Evolutionary conservation across 163 green algal genomes (phyloP).

Genomic region (Volvox carteri): DNA sequence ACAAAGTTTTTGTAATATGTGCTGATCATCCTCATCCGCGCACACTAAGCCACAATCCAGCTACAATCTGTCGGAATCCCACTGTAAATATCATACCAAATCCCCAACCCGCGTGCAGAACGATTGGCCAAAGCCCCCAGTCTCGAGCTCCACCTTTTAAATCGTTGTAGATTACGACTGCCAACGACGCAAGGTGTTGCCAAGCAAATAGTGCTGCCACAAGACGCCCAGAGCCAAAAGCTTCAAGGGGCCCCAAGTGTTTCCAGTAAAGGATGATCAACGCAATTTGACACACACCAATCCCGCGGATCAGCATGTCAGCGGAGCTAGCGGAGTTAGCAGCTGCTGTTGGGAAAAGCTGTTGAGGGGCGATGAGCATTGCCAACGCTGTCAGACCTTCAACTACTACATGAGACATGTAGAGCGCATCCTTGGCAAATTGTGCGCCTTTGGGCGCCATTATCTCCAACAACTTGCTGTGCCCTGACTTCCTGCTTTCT

Average conservation of each 20-base stretch:
- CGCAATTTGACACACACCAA: neutral
- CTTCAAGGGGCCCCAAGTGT: neutral
- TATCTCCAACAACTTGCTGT: neutral
- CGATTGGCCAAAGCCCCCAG: neutral
- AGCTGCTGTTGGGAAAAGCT: neutral
- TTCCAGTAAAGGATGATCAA: conserved; percentile 12
- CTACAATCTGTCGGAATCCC: neutral
- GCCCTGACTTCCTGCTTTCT: neutral
- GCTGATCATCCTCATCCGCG: neutral
- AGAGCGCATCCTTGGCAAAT: neutral
- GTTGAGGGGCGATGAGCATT: neutral
- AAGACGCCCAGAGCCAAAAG: neutral
- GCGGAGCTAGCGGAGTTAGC: neutral
- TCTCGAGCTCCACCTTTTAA: neutral
- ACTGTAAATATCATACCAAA: conserved; percentile 2
- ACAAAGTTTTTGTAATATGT: neutral
- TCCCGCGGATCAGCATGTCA: neutral
- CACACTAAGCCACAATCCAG: neutral
- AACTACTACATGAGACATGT: neutral
- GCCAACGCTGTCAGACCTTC: neutral
- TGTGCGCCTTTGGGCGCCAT: no score
- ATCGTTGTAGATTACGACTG: neutral
- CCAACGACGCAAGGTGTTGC: conserved; percentile 1
- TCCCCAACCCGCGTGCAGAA: neutral
- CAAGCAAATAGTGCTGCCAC: neutral